phyloP scores from a whole-genome alignment of 2,329 filamentous ascomycete genomes.

The Cyphellophora europaea region DNA sequence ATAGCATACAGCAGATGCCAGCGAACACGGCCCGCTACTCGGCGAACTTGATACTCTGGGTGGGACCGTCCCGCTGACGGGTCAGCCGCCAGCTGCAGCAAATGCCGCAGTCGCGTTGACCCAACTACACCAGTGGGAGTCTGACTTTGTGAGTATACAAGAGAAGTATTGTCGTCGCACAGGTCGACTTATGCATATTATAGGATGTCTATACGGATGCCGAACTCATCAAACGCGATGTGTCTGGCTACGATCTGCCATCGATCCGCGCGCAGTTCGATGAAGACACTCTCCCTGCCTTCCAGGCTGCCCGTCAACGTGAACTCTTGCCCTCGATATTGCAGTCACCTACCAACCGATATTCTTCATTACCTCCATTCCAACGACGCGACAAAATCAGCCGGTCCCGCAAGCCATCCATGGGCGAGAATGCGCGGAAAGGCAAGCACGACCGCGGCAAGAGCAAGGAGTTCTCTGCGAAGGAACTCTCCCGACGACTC shows the following conservation, averaged over 20 bases:
- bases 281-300: slow-evolving; percentile 61
- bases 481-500: slow-evolving; percentile 62
- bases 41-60: slow-evolving; percentile 57
- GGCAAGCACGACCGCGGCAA: slow-evolving; percentile 71
- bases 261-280: slow-evolving; percentile 60
- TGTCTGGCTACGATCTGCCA: slow-evolving; percentile 60
- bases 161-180: slow-evolving; percentile 2
- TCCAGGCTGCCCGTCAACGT: slow-evolving; percentile 53
- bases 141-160: slow-evolving; percentile 55
- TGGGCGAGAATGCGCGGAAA: slow-evolving; percentile 68
- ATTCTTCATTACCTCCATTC: slow-evolving; percentile 76
- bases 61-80: slow-evolving; percentile 51
- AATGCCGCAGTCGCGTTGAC: slow-evolving; percentile 80
- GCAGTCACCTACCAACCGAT: slow-evolving; percentile 68
- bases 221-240: slow-evolving; percentile 52
- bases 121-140: slow-evolving; percentile 76
- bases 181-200: slow-evolving; percentile 16
- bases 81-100: slow-evolving; percentile 58
- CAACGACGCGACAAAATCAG: slow-evolving; percentile 63
- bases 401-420: slow-evolving; percentile 74
- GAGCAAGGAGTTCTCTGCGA: slow-evolving; percentile 40
- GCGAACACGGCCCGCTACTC: slow-evolving; percentile 58
- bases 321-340: slow-evolving; percentile 78
- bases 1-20: slow-evolving; percentile 38
- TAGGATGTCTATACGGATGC: slow-evolving; percentile 65